Base-by-base conservation (phyloP, 306 rosid species). In the Dalbergia oliveri region DNA sequence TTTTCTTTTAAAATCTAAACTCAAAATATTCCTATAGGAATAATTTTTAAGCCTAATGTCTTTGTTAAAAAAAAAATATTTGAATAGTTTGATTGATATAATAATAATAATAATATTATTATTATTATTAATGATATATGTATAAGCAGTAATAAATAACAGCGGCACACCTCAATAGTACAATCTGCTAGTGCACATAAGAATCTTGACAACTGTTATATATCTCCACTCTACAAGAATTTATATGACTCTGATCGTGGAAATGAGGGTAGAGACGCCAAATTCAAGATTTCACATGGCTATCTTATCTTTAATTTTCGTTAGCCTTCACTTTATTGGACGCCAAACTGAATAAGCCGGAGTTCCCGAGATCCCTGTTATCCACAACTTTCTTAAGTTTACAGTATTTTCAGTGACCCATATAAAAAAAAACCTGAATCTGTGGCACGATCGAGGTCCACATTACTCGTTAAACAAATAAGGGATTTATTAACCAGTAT, bases 241-340 rank as follows among this genome's bases (percentile, higher is more conserved):
- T 26, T 26, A 26, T 23, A 47, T 68, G 62, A 8, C 4, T 58
- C 16, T 21, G 35, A 15, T 49, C 19, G 72, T 79, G 34, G 78
- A 71, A 49, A 26, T 37, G 57, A 62, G 83, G 15, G 54, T 34
- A 8, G 43, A 70, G 51, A 75, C 72, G n/a, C 49, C 18, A 60
- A 68, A 8, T 35, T 75, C 72, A 67, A 60, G 78, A 63, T 12
- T 53, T 69, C 73, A 50, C 60, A 51, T 71, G 34, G 14, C 11
- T 62, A 43, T 71, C 5, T 12, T 63, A 33, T 54, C 73, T 6
- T 53, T 8, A 39, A 23, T 39, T 60, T 59, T 68, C 41, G 39
- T 66, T 26, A 33, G 10, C 69, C 61, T 81, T 60, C 77, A 64
- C 58, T 73, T 57, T 31, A 66, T 57, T 75, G 76, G 76, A 18